These are phyloP conservation scores for Aspergillus niger DNA, from an alignment of 2,329 filamentous ascomycete genomes.

Conservation along the genomic window DNA sequence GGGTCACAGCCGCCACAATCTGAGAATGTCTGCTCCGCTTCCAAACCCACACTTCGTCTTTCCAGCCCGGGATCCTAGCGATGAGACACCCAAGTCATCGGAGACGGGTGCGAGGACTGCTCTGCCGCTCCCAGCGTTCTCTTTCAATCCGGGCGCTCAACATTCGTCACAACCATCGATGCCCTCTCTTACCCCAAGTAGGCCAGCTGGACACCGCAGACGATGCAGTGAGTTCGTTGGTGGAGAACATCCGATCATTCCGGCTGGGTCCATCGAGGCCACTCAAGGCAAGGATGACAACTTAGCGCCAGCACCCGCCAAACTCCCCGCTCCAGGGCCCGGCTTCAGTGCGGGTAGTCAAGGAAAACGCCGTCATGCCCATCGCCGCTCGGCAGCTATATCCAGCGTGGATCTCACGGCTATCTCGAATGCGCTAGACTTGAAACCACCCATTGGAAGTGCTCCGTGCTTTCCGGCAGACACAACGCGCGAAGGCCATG, in stretches of 20 bases:
- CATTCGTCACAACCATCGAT: constrained; percentile 53
- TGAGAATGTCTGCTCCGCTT: constrained; percentile 34
- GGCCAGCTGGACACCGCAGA: constrained; percentile 67
- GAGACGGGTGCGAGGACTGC: constrained; percentile 51
- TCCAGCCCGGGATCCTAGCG: constrained; percentile 49
- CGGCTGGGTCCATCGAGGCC: constrained; percentile 63
- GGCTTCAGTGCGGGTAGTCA: constrained; percentile 50
- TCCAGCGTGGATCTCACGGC: constrained; percentile 77
- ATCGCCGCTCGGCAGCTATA: constrained; percentile 78
- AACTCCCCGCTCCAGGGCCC: constrained; percentile 35
- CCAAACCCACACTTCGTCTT: constrained; percentile 69
- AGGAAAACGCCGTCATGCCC: constrained; percentile 69
- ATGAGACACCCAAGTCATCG: constrained; percentile 35
- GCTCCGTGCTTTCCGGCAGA: constrained; percentile 56
- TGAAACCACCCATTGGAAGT: constrained; percentile 57
- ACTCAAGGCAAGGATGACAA: constrained; percentile 29
- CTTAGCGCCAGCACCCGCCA: constrained; percentile 25
- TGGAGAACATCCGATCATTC: constrained; percentile 55
- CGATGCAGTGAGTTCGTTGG: constrained; percentile 87
- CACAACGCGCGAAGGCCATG: constrained; percentile 27
- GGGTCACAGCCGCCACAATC: constrained; percentile 27
- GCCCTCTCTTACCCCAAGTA: constrained; percentile 58
- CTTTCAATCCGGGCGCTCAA: constrained; percentile 38
- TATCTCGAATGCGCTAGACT: constrained; percentile 49
- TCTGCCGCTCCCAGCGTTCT: constrained; percentile 40